Conservation (phyloP, 202 grass and related monocot genomes). For the Eragrostis tef region DNA sequence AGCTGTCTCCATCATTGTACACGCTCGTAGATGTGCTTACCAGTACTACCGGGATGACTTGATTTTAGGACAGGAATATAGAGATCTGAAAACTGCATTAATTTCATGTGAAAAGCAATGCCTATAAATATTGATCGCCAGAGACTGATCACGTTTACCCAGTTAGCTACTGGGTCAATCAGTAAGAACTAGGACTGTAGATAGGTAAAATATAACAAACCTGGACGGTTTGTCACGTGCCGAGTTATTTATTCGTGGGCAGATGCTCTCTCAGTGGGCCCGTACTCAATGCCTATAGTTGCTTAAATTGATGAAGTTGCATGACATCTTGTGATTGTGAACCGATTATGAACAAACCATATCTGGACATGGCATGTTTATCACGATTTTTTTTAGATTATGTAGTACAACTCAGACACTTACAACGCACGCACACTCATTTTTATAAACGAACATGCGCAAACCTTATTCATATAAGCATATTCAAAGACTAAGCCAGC, state of each 20-base stretch:
- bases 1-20: too few relatives aligned
- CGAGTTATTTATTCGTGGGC: not conserved
- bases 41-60: not conserved
- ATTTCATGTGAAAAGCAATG: not conserved
- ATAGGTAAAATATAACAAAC: not conserved
- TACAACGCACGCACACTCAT: too few relatives aligned
- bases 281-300: not conserved
- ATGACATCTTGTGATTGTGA: not conserved
- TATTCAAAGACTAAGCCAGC: too few relatives aligned
- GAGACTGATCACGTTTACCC: not conserved
- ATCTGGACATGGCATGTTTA: not conserved
- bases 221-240: not conserved
- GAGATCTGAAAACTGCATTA: not conserved
- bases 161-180: not conserved
- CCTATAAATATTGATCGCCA: not conserved
- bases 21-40: too few relatives aligned
- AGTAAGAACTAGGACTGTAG: not conserved
- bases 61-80: not conserved
- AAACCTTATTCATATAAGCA: too few relatives aligned
- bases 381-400: too few relatives aligned
- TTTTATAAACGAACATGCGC: too few relatives aligned
- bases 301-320: not conserved
- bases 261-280: not conserved
- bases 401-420: too few relatives aligned
- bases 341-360: not conserved